phyloP scores from a whole-genome alignment of 2,329 filamentous ascomycete genomes.

The Salinomyces thailandicus region DNA sequence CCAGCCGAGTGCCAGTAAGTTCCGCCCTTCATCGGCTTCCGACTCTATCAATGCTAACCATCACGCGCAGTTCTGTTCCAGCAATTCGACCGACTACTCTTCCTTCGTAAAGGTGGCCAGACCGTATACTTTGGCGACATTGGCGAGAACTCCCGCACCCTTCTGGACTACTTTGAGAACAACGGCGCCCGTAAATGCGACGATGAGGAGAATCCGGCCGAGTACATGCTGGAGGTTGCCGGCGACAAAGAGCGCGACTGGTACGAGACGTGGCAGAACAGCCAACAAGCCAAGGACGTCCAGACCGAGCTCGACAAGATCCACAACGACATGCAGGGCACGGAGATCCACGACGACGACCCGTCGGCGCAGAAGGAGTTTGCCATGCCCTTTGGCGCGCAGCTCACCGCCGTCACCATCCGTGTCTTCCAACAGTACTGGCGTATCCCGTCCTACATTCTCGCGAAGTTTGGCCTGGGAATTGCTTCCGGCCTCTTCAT shows the following conservation, averaged over 20 bases:
- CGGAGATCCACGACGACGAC: slow-evolving; percentile 23
- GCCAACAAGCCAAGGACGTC: slow-evolving; percentile 21
- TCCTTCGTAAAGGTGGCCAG: slow-evolving; percentile 34
- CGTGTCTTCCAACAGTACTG: slow-evolving; percentile 37
- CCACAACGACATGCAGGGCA: slow-evolving; percentile 26
- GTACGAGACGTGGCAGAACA: slow-evolving; percentile 31
- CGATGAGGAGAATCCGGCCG: slow-evolving; percentile 55
- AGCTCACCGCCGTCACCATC: slow-evolving; percentile 29
- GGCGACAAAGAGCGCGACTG: slow-evolving; percentile 31
- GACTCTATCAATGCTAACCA: not conserved
- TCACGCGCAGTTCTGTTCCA: slow-evolving; percentile 31
- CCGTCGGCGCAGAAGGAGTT: slow-evolving; percentile 32
- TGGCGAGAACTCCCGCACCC: slow-evolving; percentile 31
- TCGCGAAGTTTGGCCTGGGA: slow-evolving; percentile 50
- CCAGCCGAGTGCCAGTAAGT: slow-evolving; percentile 30
- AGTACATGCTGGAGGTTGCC: slow-evolving; percentile 57
- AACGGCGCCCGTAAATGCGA: slow-evolving; percentile 53
- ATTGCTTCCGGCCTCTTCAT: slow-evolving; percentile 41
- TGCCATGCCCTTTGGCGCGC: slow-evolving; percentile 30
- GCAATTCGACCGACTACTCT: slow-evolving; percentile 35
- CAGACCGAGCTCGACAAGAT: slow-evolving; percentile 31
- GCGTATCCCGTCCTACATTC: slow-evolving; percentile 35
- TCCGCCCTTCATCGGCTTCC: not conserved
- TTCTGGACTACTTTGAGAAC: slow-evolving; percentile 47
- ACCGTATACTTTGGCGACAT: slow-evolving; percentile 41